Base-by-base conservation (phyloP, 2,329 filamentous ascomycete genomes). In the Ophiostoma sp. region DNA sequence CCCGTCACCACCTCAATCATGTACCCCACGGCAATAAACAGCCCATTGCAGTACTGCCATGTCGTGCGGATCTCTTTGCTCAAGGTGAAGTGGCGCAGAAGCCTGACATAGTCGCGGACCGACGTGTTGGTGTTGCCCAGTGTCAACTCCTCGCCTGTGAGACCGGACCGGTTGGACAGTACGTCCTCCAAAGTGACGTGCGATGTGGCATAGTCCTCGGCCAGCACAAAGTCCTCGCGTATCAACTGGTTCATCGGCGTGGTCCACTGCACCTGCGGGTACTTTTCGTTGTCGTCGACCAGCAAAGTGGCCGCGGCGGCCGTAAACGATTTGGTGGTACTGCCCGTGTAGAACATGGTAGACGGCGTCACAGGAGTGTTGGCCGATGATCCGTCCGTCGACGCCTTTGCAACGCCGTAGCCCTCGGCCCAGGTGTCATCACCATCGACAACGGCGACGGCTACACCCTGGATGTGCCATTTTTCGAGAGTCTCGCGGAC, bases 101-200 rank as follows among this genome's bases (percentile, higher is more conserved):
- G 3, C 2, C 59, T 31, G 7, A 39, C 33, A 8, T 39, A 39
- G 7, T 39, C 59, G 31, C 31, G 17, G 5, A 39, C 17, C 31
- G 55, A 19, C 25, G 57, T 61, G 57, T 19, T 31, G 28, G 31
- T 15, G 1, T 17, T 19, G 8, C 57, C 59, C 17, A 39, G 8
- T 1, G 59, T 22, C 59, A 63, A 19, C 59, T 22, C 19, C 28
- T 63, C 17, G 5, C 31, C 33, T 2, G 59, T 4, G 17, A 39
- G 15, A 9, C 59, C 59, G 31, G 59, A 36, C 2, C 59, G 59
- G 31, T 63, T 8, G 5, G 59, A 39, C 17, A 63, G 19, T 3
- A 33, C 59, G 31, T 63, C 59, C 19, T 63, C 59, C 19, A 63
- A n/a, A 5, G 59, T 63, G 17, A 63, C 59, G 31, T 63, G 59